Evolutionary conservation across 2,329 filamentous ascomycete genomes (phyloP).

Genomic region (Botrytis fragariae): DNA sequence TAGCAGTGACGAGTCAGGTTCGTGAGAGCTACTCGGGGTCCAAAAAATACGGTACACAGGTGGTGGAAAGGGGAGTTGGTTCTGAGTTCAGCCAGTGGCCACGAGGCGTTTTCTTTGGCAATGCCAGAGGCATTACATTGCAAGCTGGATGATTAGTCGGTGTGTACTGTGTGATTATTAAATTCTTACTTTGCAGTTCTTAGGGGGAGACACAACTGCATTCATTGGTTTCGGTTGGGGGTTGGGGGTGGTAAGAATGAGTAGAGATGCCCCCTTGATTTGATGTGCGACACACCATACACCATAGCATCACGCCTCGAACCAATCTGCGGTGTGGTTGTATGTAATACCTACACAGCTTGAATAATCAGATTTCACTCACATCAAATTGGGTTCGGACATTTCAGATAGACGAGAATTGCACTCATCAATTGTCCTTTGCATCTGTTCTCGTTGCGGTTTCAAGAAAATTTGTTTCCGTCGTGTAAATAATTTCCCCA

Average conservation of each 20-base stretch:
- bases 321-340: background rate
- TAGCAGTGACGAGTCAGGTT: background rate
- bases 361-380: background rate
- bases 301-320: background rate
- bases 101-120: background rate
- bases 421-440: background rate
- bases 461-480: background rate
- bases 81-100: background rate
- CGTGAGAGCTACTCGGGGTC: background rate
- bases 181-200: background rate
- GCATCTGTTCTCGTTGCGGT: background rate
- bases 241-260: background rate
- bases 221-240: background rate
- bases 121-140: background rate
- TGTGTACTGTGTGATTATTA: slow-evolving; percentile 1
- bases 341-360: background rate
- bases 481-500: slow-evolving; percentile 8
- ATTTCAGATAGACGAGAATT: background rate
- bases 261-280: background rate
- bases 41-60: background rate
- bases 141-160: background rate
- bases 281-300: background rate
- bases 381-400: background rate
- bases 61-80: background rate
- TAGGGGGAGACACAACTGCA: background rate